A percentile compares a stretch with the other conserved stretches of the same genome.
These are phyloP conservation scores for Kwoniella newhampshirensis DNA, from an alignment of 768 basidiomycete genomes.

Conservation along the genomic window DNA sequence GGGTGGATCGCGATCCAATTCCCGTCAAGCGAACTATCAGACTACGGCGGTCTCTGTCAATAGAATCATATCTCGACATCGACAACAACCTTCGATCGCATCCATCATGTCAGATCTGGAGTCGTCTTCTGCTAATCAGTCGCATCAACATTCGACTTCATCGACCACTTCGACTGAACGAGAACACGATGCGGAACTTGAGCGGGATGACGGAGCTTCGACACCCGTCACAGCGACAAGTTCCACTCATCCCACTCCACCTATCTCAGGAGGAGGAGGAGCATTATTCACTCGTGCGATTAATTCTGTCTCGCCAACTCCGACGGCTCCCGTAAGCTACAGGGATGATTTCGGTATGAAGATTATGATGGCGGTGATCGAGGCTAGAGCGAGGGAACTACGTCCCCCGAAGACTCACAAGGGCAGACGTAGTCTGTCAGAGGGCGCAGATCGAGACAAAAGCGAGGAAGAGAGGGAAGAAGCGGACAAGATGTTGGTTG, in stretches of 20 bases:
- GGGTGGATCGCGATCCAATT: conserved; percentile 1
- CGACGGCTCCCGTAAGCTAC: conserved; percentile 40
- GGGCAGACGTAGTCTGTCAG: too few relatives aligned
- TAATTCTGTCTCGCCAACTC: conserved; percentile 59
- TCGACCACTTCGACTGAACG: too few relatives aligned
- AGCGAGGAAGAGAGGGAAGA: conserved; percentile 24
- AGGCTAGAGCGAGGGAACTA: conserved; percentile 53
- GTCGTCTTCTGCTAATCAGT: neutral
- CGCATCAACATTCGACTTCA: too few relatives aligned
- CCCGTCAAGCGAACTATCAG: conserved; percentile 17
- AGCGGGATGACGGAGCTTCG: conserved; percentile 23
- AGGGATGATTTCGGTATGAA: conserved; percentile 79
- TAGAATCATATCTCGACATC: conserved; percentile 39
- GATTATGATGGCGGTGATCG: conserved; percentile 84
- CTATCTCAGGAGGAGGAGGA: conserved; percentile 10
- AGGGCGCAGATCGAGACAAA: conserved; percentile 2
- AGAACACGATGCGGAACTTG: conserved; percentile 3
- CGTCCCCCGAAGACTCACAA: neutral
- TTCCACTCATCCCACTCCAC: conserved; percentile 51
- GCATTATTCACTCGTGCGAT: conserved; percentile 52
- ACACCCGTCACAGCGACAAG: conserved; percentile 54
- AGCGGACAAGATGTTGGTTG: conserved; percentile 40
- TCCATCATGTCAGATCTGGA: conserved; percentile 64
- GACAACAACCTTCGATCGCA: conserved; percentile 65
- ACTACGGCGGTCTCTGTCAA: conserved; percentile 38